Base-by-base conservation (phyloP, 164 flowering plant species). In the Warburgia ugandensis region DNA sequence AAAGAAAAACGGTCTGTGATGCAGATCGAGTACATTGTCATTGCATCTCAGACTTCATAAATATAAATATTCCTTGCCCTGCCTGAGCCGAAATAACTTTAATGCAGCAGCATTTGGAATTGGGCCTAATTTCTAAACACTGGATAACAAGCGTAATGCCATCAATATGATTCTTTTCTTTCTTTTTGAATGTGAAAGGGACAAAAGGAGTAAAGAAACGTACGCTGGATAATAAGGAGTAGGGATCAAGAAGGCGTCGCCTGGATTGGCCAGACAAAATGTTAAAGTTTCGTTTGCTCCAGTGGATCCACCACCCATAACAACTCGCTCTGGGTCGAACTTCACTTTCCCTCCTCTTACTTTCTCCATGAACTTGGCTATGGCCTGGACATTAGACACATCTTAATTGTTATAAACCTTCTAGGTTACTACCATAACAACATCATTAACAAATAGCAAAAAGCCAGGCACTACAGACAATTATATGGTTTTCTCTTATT, bases 211-310 rank as follows among this genome's bases (percentile, higher is more conserved):
- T n/a, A n/a, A 29, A n/a, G n/a, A n/a, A n/a, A n/a, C n/a, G 10
- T 72, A 82, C 85, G 62, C 85, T 22, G 85, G 72, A 58, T 82
- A 82, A 49, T 72, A 79, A 36, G 89, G 89, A 0, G 89, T 23
- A 9, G 83, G 85, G 27, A 79, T 65, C 1, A 79, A 68, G 48
- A 79, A 79, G 5, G 76, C 82, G 31, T 79, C 88, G 14, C 83
- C 83, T 2, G 77, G 84, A 32, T 81, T 68, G 0, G 82, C 84
- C 58, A 78, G 46, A 30, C 82, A 77, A 30, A 76, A 78, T 38
- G 68, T 58, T 37, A 78, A 1, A 6, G 48, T 9, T 62, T 81
- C 84, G 43, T 58, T 56, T 0, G 86, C 86, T 31, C 83, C 86
- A 20, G 84, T 78, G 26, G 83, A 79, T 48, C 83, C 81, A 12